Percentiles rank a stretch among this genome's conserved stretches.
These are phyloP conservation scores for Leccinum barrowsii DNA, from an alignment of 768 basidiomycete species.

Conservation along the genomic window DNA sequence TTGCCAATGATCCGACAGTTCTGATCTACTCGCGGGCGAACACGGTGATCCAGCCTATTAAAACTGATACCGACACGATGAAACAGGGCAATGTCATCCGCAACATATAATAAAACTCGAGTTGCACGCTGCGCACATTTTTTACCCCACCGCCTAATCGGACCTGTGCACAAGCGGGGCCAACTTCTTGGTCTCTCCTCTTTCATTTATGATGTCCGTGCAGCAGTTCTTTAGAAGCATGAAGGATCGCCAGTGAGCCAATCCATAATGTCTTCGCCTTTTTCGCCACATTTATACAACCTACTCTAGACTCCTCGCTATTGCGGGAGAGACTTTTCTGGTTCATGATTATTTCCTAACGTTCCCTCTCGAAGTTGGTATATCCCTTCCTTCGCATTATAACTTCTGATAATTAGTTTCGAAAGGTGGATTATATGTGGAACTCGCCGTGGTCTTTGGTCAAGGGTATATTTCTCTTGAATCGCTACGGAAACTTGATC, in stretches of 20 bases:
- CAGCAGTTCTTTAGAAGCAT: not conserved
- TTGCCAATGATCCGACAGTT: not conserved
- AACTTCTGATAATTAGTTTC: not conserved
- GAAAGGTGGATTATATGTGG: conserved; percentile 10
- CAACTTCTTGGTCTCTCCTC: not conserved
- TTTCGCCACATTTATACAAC: not conserved
- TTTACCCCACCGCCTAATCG: not conserved
- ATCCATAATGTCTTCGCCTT: not conserved
- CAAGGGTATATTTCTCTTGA: conserved; percentile 15
- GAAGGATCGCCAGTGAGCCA: not conserved
- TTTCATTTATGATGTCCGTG: not conserved
- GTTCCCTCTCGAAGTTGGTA: conserved; percentile 11
- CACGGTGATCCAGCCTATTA: not conserved
- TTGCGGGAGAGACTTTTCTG: conserved; percentile 5
- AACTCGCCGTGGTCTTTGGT: not conserved
- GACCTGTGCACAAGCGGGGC: not conserved
- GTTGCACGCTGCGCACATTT: not conserved
- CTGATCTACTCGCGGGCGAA: not conserved
- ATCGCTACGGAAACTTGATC: conserved; percentile 13
- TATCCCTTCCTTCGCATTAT: not conserved
- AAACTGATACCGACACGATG: not conserved
- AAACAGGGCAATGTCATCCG: not conserved
- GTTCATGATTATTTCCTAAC: conserved; percentile 13
- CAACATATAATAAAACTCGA: not conserved
- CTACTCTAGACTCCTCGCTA: not conserved